phyloP scores from a whole-genome alignment of 805 yeast genomes.

The Yarrowia osloensis region DNA sequence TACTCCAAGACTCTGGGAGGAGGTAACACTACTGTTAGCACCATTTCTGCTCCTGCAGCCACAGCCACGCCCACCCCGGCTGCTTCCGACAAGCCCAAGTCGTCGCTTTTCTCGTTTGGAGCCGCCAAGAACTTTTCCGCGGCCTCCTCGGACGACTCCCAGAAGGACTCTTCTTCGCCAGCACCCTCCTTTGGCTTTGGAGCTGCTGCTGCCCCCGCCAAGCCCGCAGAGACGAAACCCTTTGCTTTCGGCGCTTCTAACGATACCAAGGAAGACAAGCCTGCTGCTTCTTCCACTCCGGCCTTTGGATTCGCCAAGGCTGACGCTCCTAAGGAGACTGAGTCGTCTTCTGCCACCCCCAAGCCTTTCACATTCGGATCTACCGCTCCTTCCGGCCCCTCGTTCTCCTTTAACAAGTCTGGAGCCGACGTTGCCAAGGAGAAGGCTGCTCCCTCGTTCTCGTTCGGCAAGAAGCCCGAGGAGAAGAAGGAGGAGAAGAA shows the following conservation, averaged over 20 bases:
- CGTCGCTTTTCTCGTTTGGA: constrained; percentile 24
- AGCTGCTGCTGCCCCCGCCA: background rate
- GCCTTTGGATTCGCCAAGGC: background rate
- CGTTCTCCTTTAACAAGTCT: background rate
- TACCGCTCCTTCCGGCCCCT: background rate
- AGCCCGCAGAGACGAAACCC: background rate
- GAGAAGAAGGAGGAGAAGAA: constrained; percentile 38
- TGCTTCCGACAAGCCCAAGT: background rate
- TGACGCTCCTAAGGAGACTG: background rate
- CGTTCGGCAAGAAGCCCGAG: background rate
- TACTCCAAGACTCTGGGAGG: constrained; percentile 50
- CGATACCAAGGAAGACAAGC: background rate
- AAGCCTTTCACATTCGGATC: constrained; percentile 32
- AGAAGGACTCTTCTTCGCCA: background rate
- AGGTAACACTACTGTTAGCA: background rate
- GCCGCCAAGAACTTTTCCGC: constrained; percentile 8
- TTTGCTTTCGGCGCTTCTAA: background rate
- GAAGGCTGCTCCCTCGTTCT: background rate
- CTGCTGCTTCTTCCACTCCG: background rate
- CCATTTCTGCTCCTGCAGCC: background rate
- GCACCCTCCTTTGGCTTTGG: background rate
- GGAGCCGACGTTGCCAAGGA: constrained; percentile 1
- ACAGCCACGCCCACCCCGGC: background rate
- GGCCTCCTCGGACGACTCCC: background rate
- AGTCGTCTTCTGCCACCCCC: background rate